Conservation (phyloP, 2,329 filamentous ascomycete genomes). For the Fusarium burgessii region DNA sequence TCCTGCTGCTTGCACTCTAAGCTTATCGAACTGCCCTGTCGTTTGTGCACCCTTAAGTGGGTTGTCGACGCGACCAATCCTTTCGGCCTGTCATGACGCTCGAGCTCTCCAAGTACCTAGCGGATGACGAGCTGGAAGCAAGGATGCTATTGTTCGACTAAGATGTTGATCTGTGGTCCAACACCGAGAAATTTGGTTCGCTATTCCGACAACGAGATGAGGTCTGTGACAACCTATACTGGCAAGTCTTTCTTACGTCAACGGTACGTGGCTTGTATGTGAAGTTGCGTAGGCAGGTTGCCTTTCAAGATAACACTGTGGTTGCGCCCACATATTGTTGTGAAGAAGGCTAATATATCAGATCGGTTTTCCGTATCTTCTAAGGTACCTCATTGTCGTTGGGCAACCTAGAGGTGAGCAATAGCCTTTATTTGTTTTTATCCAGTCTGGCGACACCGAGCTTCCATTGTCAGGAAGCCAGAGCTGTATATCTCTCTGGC, state of each 20-base stretch:
- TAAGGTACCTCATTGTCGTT: no score
- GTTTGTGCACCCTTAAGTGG: conserved; percentile 11
- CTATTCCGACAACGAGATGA: neutral
- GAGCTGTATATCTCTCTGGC: no score
- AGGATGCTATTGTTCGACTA: neutral
- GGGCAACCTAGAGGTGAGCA: no score
- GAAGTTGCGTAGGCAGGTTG: no score
- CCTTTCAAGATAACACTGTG: neutral
- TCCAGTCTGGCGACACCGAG: no score
- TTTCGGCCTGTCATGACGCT: conserved; percentile 21
- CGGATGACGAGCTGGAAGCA: conserved; percentile 11
- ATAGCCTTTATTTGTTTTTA: no score
- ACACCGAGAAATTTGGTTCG: neutral
- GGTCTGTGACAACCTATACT: neutral
- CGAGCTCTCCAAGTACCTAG: conserved; percentile 11
- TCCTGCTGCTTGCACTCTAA: conserved; percentile 23
- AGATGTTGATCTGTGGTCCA: neutral
- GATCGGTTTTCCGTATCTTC: no score
- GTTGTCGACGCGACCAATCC: conserved; percentile 1
- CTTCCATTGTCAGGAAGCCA: no score
- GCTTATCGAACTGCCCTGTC: conserved; percentile 26
- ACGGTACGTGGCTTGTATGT: neutral
- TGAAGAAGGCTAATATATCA: no score
- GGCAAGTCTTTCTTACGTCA: neutral
- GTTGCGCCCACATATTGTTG: neutral